Percentiles rank a stretch among this genome's conserved stretches.
Evolutionary conservation across 768 basidiomycete species (phyloP).

Genomic region (Tubosaeta brunneosetosa): DNA sequence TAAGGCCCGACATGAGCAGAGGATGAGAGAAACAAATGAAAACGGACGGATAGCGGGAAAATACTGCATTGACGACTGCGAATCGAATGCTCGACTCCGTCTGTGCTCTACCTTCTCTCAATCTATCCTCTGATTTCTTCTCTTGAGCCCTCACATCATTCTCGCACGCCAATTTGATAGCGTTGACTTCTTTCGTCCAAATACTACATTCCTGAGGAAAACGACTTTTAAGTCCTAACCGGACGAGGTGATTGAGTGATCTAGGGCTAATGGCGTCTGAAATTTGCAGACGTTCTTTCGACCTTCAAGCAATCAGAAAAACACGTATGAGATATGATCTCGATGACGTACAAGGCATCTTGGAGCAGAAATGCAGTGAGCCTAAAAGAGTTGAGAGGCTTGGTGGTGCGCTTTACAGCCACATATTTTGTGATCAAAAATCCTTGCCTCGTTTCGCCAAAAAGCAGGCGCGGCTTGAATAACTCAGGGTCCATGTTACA

Average conservation of each 20-base stretch:
- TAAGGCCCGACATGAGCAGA: not conserved
- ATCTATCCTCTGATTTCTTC: constrained; percentile 11
- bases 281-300: constrained; percentile 25
- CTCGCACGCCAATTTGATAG: not conserved
- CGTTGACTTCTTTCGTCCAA: constrained; percentile 20
- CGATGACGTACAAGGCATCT: constrained; percentile 19
- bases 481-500: constrained; percentile 15
- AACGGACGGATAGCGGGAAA: constrained; percentile 23
- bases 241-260: constrained; percentile 26
- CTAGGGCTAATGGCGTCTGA: constrained; percentile 19
- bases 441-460: constrained; percentile 41
- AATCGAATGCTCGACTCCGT: constrained; percentile 20
- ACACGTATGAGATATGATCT: not conserved
- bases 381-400: constrained; percentile 2
- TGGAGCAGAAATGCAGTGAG: constrained; percentile 17
- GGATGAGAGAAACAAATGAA: not conserved
- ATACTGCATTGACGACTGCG: constrained; percentile 24
- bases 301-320: constrained; percentile 14
- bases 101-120: constrained; percentile 8
- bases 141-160: constrained; percentile 4
- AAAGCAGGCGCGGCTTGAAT: constrained; percentile 32
- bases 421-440: constrained; percentile 33
- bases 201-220: constrained; percentile 20
- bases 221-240: constrained; percentile 29
- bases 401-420: constrained; percentile 14